Percentiles rank a stretch among this genome's conserved stretches.
Conservation (phyloP, 1,139 yeast genomes). For the Pichia inconspicua region DNA sequence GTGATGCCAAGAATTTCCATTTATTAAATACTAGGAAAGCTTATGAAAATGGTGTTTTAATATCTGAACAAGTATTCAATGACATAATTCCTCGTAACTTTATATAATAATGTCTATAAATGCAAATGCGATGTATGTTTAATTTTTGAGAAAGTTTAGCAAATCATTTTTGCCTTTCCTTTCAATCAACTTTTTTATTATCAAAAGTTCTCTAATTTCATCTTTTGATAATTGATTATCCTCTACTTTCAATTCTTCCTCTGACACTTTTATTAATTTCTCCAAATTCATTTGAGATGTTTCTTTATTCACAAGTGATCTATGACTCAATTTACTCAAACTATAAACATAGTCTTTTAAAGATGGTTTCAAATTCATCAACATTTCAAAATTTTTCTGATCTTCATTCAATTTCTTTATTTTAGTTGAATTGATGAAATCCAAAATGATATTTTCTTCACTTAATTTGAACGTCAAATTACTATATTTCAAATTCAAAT, state of each 20-base stretch:
- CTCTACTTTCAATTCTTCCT: conserved; percentile 25
- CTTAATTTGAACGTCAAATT: conserved; percentile 55
- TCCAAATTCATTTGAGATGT: conserved; percentile 18
- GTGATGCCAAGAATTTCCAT: conserved; percentile 23
- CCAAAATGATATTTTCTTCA: conserved; percentile 65
- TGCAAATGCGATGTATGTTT: background rate
- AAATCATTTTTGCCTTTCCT: conserved; percentile 64
- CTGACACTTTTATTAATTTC: conserved; percentile 34
- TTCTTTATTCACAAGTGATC: conserved; percentile 15
- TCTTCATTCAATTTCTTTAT: conserved; percentile 29
- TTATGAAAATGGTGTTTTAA: conserved; percentile 21
- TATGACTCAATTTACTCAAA: conserved; percentile 20
- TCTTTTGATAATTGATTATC: conserved; percentile 20
- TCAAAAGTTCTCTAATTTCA: conserved; percentile 47
- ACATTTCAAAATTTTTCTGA: conserved; percentile 23
- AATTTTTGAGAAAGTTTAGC: conserved; percentile 43
- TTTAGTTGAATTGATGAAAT: conserved; percentile 52
- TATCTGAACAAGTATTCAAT: conserved; percentile 23
- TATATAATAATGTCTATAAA: conserved; percentile 2
- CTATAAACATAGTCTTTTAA: conserved; percentile 20
- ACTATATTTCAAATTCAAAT: conserved; percentile 32
- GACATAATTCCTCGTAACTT: conserved; percentile 16
- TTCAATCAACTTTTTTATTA: conserved; percentile 54
- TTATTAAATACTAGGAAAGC: conserved; percentile 23
- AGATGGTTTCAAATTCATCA: conserved; percentile 14